Base-by-base conservation (phyloP, 176 grass and related monocot species). In the Rhynchospora breviuscula region DNA sequence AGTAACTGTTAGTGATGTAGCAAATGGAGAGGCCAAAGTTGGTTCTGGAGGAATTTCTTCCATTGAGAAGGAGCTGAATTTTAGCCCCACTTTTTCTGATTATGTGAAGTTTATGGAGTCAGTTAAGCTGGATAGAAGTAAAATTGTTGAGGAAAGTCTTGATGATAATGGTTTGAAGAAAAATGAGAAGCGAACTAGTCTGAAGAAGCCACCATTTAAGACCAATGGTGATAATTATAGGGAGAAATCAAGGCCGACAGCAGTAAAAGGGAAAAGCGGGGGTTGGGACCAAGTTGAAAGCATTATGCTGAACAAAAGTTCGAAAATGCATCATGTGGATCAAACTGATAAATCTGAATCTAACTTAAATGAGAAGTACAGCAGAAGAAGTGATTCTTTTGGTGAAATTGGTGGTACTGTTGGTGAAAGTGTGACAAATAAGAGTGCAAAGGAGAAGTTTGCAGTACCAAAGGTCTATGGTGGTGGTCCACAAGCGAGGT, bases 51-150 rank as follows among this genome's bases (percentile, higher is more conserved):
- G 78, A 49, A 11, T 85, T 78, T 79, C 85, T 82, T 85, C 84
- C 78, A 87, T 98, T n/a, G 92, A 98, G 86, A 91, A 98, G 86
- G 92, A 95, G 69, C 86, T 95, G 10, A 93, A 74, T 0, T 95
- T 95, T 87, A 93, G 82, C 61, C 89, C 95, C 3, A 85, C 92
- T 8, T 95, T 98, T 83, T 83, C 88, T 15, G 95, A 98, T 86
- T 98, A 98, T 86, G 89, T 95, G 87, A 98, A 98, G 91, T 84
- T 95, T 80, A 95, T 98, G 92, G 95, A 98, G 85, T 95, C 92
- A 0, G 92, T 98, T 61, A 93, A 93, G 84, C 29, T 86, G 52
- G 95, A 95, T 80, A 84, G 86, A 88, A 89, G 88, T 21, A 93
- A 89, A 61, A 88, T 71, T 75, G 83, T 81, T 79, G 85, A 73